Base-by-base conservation (phyloP, 805 yeast species). In the Kluyveromyces starmeri region DNA sequence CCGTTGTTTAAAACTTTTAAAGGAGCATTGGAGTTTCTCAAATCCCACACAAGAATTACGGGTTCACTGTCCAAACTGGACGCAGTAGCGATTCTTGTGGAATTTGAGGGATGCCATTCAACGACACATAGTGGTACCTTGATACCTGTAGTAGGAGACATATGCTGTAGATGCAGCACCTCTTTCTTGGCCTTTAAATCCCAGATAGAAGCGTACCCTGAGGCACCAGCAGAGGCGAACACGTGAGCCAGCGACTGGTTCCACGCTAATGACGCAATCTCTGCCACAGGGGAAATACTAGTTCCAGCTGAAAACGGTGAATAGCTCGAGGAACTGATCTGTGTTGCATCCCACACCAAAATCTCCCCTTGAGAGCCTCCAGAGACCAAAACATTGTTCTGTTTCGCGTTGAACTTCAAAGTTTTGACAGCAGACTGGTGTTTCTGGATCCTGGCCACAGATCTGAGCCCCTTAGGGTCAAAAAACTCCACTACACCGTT, bases 11-110 rank as follows among this genome's bases (percentile, higher is more conserved):
- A 59, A 22, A 81, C 65, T 39, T 62, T 63, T 53, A 84, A 86
- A 7, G 99, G 99, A n/a, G 81, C 84, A 50, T 82, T 80, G 19
- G 95, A 77, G 55, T 92, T 89, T 59, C 96, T 75, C 53, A 92
- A 70, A 64, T 92, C 96, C 98, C 98, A 92, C 11, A 89, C 68
- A 44, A 85, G 62, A 36, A 92, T 76, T 20, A 82, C 70, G 9
- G 98, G 95, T 33, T 75, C 73, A 14, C 70, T 65, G 58, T 88
- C 96, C 38, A 75, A 73, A 40, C 80, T 86, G 19, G 92, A 78
- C 18, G 95, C 95, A 17, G 97, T 89, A 18, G 83, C 76, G 39
- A 92, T 71, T 54, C 75, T 80, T 11, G 97, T 89, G 39, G 89
- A 75, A 61, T 78, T 79, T 28, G 71, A 62, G 37, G 99, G 98